These are phyloP conservation scores for Amauroascus niger DNA, from an alignment of 2,329 filamentous ascomycete species.

Conservation along the genomic window DNA sequence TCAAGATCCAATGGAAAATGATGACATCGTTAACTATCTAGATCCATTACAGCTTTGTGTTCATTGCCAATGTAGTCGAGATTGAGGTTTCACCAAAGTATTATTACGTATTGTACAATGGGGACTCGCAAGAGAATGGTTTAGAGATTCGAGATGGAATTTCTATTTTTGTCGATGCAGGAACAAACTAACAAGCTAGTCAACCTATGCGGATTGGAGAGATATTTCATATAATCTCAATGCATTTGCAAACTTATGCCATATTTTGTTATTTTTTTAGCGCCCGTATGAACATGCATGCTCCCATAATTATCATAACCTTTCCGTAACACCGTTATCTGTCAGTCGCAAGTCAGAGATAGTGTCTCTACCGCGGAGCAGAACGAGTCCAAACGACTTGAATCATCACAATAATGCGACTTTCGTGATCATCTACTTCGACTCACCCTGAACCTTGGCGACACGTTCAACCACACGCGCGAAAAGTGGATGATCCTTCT, in stretches of 20 bases:
- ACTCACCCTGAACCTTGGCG: slow-evolving; percentile 61
- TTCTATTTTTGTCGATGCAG: background rate
- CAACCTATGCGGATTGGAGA: background rate
- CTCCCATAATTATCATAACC: slow-evolving; percentile 6
- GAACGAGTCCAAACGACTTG: background rate
- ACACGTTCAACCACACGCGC: slow-evolving; percentile 66
- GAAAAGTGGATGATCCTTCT: slow-evolving; percentile 67
- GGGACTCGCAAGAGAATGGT: background rate
- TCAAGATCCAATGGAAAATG: too few species aligned
- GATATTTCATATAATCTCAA: background rate
- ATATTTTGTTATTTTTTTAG: background rate
- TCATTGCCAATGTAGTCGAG: too few species aligned
- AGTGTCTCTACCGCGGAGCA: background rate
- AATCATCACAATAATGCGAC: background rate
- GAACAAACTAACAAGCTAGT: background rate
- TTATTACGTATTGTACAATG: too few species aligned
- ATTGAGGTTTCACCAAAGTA: too few species aligned
- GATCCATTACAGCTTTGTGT: too few species aligned
- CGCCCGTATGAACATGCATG: background rate
- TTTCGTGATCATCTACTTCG: slow-evolving; percentile 25
- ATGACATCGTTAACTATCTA: too few species aligned
- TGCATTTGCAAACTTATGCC: background rate
- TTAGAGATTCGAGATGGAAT: background rate
- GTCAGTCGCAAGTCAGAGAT: background rate
- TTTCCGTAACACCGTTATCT: slow-evolving; percentile 3